Evolutionary conservation across 768 basidiomycete species (phyloP).

Genomic region (Tylopilus vinaceipallidus): DNA sequence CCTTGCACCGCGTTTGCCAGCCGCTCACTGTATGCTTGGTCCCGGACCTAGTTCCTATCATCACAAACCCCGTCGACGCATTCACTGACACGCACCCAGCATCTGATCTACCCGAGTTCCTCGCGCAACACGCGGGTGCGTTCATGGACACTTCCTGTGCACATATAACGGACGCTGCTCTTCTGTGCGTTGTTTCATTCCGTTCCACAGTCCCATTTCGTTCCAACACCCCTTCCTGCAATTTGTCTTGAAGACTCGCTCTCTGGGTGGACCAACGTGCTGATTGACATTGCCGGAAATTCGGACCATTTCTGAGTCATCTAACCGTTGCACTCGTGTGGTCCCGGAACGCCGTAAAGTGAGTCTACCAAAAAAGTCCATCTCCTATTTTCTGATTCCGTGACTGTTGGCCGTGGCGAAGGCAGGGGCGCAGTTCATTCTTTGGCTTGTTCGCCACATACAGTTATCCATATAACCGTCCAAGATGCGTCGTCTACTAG

Average conservation of each 20-base stretch:
- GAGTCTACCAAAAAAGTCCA: slow-evolving; percentile 4
- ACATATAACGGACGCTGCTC: slow-evolving; percentile 23
- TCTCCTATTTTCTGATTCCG: slow-evolving; percentile 9
- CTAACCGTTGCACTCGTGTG: background rate
- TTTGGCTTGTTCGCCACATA: slow-evolving; percentile 16
- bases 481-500: slow-evolving; percentile 32
- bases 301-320: background rate
- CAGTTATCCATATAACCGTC: slow-evolving; percentile 12
- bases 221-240: background rate
- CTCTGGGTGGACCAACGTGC: slow-evolving; percentile 4
- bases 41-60: slow-evolving; percentile 2
- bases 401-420: slow-evolving; percentile 20
- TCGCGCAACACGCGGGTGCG: slow-evolving; percentile 14
- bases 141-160: slow-evolving; percentile 7
- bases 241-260: background rate
- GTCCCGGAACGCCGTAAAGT: slow-evolving; percentile 8
- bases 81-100: slow-evolving; percentile 9
- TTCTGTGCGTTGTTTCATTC: slow-evolving; percentile 9
- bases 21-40: slow-evolving; percentile 9
- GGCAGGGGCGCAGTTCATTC: slow-evolving; percentile 7
- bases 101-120: slow-evolving; percentile 12
- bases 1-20: slow-evolving; percentile 17
- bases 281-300: slow-evolving; percentile 1
- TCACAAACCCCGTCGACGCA: slow-evolving; percentile 6
- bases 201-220: slow-evolving; percentile 8